Percentiles rank a stretch among this genome's conserved stretches.
phyloP scores from a whole-genome alignment of 164 flowering plant genomes.

The Cinnamomum chago region DNA sequence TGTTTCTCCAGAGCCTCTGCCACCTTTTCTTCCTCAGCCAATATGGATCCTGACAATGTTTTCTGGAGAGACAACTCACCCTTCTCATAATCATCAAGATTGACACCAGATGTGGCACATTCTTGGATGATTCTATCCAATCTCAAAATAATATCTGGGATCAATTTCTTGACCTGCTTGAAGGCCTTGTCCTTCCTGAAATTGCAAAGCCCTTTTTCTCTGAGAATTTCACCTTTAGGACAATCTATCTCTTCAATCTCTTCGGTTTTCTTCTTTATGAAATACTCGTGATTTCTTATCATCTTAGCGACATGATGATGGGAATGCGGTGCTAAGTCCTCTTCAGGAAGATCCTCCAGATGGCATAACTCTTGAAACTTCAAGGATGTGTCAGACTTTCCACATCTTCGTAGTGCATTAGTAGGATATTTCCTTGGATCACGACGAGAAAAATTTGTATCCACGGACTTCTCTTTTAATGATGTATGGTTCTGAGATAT shows the following conservation, averaged over 20 bases:
- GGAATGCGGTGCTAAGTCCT: conserved; percentile 18
- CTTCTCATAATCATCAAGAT: conserved; percentile 3
- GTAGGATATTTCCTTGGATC: background rate
- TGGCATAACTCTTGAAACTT: conserved; percentile 1
- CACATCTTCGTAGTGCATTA: conserved; percentile 6
- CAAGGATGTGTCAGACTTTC: conserved; percentile 2
- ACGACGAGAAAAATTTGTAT: no score
- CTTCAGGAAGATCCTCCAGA: conserved; percentile 6
- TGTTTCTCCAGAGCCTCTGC: background rate
- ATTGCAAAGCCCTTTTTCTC: conserved; percentile 19
- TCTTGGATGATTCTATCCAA: conserved; percentile 34
- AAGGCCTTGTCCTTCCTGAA: conserved; percentile 19
- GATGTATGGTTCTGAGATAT: background rate
- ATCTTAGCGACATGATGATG: conserved; percentile 39
- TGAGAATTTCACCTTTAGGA: conserved; percentile 27
- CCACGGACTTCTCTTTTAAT: no score
- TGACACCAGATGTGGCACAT: conserved; percentile 16
- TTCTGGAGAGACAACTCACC: background rate
- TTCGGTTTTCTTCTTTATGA: conserved; percentile 42
- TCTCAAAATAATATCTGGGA: conserved; percentile 29
- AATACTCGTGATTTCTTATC: conserved; percentile 50
- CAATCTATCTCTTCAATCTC: conserved; percentile 40
- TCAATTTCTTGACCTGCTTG: conserved; percentile 22
- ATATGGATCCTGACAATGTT: background rate
- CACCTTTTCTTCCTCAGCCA: background rate